Base-by-base conservation (phyloP, 2,329 filamentous ascomycete species). In the Diatrype stigma region DNA sequence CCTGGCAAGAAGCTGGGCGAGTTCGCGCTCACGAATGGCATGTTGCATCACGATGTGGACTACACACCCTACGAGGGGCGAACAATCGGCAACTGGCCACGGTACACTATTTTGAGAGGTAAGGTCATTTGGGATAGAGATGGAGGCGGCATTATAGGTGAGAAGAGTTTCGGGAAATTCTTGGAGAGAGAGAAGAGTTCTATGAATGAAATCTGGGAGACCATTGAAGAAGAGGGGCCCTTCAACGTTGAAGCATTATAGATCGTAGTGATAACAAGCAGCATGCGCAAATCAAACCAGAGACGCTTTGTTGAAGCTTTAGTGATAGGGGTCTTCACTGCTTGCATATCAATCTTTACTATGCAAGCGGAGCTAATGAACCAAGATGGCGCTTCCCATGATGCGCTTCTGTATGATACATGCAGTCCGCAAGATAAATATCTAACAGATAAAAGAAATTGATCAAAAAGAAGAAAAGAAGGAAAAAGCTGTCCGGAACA, bases 61-160 rank as follows among this genome's bases (percentile, higher is more conserved):
- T 84, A 85, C 59, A 84, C 81, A 8, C 81, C 82, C 0, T 85
- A 79, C 57, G 81, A 85, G 61, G 81, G 81, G 0, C 72, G 70
- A 46, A 67, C 60, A n/a, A 60, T 86, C 38, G 72, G 70, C 26
- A 80, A 85, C 51, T 85, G 82, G 82, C 82, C 82, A 11, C 70
- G 82, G 19, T 84, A 79, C 59, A 85, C 81, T 0, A 70, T 86
- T 7, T 56, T 86, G 40, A 66, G 82, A 50, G 82, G 82, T 0
- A 66, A 77, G 53, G 72, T 85, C 0, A 76, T 84, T 1, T 85
- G 78, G 80, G 78, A 80, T 55, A 71, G 72, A 35, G 77, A 80
- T 14, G 66, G 71, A n/a, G 77, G 70, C 1, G 79, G 80, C 1
- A 44, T 79, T 37, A 57, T 79, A 10, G 67, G 23, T 66, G 45